Evolutionary conservation across 352 stramenopile species (phyloP), one percentile per base, ranked within the genome.

Genomic region (Pythium biforme): DNA sequence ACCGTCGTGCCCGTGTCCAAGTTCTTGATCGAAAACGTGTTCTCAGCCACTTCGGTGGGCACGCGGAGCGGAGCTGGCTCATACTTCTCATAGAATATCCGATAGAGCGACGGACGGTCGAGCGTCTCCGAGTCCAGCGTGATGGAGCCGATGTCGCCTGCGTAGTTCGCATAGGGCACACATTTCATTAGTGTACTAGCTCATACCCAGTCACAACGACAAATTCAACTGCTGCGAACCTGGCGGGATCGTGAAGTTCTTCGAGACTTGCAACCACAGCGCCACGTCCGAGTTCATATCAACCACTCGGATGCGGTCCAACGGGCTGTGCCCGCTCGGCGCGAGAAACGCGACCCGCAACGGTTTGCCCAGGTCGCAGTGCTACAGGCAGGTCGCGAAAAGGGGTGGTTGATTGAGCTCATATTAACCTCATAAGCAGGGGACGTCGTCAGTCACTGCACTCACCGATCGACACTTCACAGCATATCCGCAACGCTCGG

Each of bases 1-100:
- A 92, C 74, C 1, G 81, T 92, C 17, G 73, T 88, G 23, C 86
- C 84, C 2, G 74, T 92, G 69, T 95, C 83, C 31, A 95, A 55
- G 52, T 95, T 93, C 59, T 83, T 91, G 55, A 94, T 84, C 37
- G 81, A 88, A 33, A 95, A 77, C 17, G 68, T 77, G 39, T 81
- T 83, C 69, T 92, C 83, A 20, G 74, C 70, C 17, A 86, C 76
- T 19, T 82, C 74, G 0, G 59, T 37, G 10, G 82, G 77, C 20
- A 91, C 54, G 22, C 83, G 70, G 40, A 90, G 70, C 0, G 80
- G 83, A 37, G 74, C 89, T 1, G 84, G 83, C 67, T 92, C 81
- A 46, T 95, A 94, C 63, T 94, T 93, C 37, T 95, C 86, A 60
- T 94, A 94, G 49, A 93, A 89, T 43, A 95, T 85, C 55, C 83